phyloP scores from a whole-genome alignment of 805 yeast species.

The Schizosaccharomyces cryophilus region DNA sequence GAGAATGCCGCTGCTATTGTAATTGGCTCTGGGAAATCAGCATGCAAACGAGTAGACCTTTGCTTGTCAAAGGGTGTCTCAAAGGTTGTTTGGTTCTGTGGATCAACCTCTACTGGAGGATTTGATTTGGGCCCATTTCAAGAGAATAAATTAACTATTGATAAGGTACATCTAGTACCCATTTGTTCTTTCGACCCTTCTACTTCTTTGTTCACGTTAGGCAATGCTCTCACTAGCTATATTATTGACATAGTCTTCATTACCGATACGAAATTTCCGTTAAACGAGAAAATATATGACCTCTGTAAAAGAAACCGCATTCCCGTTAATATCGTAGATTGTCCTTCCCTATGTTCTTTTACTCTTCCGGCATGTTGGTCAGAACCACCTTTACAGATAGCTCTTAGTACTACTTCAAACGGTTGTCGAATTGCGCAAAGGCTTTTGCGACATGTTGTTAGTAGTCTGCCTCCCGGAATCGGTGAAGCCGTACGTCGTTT shows the following conservation, averaged over 20 bases:
- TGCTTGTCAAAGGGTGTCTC: background rate
- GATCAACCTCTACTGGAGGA: background rate
- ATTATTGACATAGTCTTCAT: slow-evolving; percentile 63
- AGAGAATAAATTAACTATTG: background rate
- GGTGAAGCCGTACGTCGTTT: slow-evolving; percentile 17
- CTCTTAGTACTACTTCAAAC: slow-evolving; percentile 65
- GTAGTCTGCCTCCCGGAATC: slow-evolving; percentile 39
- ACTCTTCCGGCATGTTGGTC: slow-evolving; percentile 45
- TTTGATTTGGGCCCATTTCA: background rate
- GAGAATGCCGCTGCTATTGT: background rate
- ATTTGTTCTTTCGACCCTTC: background rate
- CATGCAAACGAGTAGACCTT: background rate
- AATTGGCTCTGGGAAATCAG: background rate
- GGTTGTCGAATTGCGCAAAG: slow-evolving; percentile 73
- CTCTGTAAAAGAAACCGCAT: slow-evolving; percentile 21
- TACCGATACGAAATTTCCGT: background rate
- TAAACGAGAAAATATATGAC: slow-evolving; percentile 17
- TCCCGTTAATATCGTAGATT: slow-evolving; percentile 61
- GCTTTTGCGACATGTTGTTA: slow-evolving; percentile 45
- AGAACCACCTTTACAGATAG: slow-evolving; percentile 55
- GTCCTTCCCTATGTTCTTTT: slow-evolving; percentile 48
- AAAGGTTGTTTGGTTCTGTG: background rate
- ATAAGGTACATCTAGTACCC: background rate
- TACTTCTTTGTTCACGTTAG: slow-evolving; percentile 23
- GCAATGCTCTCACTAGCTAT: slow-evolving; percentile 34